A percentile compares a stretch with the other conserved stretches of the same genome.
Conservation (phyloP, 1,284 basidiomycete genomes). For the Mrakiaceae sp. region DNA sequence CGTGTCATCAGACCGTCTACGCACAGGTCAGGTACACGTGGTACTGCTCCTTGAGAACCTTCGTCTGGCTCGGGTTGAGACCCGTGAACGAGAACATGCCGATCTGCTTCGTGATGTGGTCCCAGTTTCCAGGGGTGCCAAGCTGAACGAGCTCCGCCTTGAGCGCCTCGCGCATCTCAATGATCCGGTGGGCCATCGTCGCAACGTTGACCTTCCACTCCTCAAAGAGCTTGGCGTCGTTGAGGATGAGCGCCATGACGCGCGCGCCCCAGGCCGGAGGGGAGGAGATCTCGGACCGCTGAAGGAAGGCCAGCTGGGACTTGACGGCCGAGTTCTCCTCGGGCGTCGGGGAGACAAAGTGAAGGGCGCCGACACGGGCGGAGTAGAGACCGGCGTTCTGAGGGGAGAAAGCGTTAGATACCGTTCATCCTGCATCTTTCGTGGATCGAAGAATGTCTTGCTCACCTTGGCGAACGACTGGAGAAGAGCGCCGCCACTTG, state of each 20-base stretch:
- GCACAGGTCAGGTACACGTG: constrained; percentile 73
- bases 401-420: constrained; percentile 46
- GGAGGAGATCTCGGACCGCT: constrained; percentile 86
- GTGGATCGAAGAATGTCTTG: no score
- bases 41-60: constrained; percentile 58
- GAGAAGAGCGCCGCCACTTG: background rate
- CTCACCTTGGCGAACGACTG: constrained; percentile 11
- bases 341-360: constrained; percentile 47
- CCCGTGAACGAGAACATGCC: constrained; percentile 52
- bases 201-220: constrained; percentile 79
- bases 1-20: background rate
- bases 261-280: constrained; percentile 83
- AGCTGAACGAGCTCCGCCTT: constrained; percentile 58
- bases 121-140: constrained; percentile 80
- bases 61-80: constrained; percentile 54
- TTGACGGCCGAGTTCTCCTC: constrained; percentile 3
- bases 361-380: constrained; percentile 76
- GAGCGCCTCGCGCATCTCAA: constrained; percentile 71
- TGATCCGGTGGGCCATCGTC: constrained; percentile 83
- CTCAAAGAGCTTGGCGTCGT: constrained; percentile 55
- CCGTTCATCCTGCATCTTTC: no score
- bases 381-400: constrained; percentile 94
- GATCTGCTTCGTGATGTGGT: constrained; percentile 79
- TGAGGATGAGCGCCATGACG: constrained; percentile 69
- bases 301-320: constrained; percentile 75